These are phyloP conservation scores for Neoscytalidium dimidiatum DNA, from an alignment of 2,329 filamentous ascomycete species.

Conservation along the genomic window DNA sequence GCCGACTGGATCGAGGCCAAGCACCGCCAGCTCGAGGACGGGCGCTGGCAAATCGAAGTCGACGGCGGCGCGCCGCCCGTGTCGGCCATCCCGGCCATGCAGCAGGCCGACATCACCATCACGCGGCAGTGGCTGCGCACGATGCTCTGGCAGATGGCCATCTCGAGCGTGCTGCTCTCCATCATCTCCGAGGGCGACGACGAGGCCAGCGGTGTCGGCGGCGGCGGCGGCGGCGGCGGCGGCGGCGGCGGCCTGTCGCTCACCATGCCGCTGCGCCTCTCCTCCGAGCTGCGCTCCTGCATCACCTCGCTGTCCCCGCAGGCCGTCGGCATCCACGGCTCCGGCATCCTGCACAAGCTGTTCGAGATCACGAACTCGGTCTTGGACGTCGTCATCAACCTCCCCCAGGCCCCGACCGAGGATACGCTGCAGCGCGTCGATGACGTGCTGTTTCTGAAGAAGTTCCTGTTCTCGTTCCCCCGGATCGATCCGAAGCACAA, in stretches of 20 bases:
- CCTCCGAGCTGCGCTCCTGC: constrained; percentile 46
- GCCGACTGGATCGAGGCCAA: constrained; percentile 49
- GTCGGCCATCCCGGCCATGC: constrained; percentile 39
- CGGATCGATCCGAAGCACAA: constrained; percentile 50
- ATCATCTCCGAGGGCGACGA: constrained; percentile 3
- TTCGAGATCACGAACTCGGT: constrained; percentile 64
- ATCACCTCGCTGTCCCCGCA: constrained; percentile 44
- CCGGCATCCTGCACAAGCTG: constrained; percentile 59
- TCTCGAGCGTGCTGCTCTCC: constrained; percentile 47
- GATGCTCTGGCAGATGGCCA: constrained; percentile 52
- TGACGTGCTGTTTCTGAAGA: constrained; percentile 56
- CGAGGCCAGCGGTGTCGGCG: not conserved
- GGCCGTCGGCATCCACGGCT: constrained; percentile 58
- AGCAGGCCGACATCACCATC: constrained; percentile 53
- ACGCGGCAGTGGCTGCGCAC: constrained; percentile 54
- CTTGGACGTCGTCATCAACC: constrained; percentile 57
- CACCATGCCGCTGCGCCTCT: constrained; percentile 48
- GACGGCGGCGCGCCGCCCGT: too few relatives aligned
- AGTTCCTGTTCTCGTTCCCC: constrained; percentile 53
- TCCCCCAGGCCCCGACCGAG: constrained; percentile 49
- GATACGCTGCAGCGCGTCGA: constrained; percentile 53
- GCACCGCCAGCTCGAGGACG: constrained; percentile 46
- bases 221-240: not conserved
- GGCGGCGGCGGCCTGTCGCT: constrained; percentile 41
- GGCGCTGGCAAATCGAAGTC: constrained; percentile 38